These are phyloP conservation scores for Zymoseptoria passerinii DNA, from an alignment of 2,329 filamentous ascomycete genomes.

Conservation along the genomic window DNA sequence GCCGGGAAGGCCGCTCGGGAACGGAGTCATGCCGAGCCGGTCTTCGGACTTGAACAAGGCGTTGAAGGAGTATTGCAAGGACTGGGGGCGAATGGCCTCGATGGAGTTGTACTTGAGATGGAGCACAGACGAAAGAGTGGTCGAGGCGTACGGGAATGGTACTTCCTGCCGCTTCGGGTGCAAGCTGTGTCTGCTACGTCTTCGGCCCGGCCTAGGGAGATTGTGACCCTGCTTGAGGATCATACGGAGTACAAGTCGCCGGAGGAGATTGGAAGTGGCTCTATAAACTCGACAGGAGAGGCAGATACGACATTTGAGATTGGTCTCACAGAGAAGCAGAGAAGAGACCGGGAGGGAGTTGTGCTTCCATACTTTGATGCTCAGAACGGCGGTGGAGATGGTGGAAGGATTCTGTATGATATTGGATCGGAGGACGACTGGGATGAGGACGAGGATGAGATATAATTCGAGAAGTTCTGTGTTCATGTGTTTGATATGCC, in stretches of 20 bases:
- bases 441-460: constrained; percentile 91
- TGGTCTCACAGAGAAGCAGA: constrained; percentile 82
- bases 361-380: constrained; percentile 96
- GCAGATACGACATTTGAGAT: constrained; percentile 74
- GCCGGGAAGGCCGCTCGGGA: constrained; percentile 67
- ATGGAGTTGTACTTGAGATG: constrained; percentile 68
- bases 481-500: not conserved
- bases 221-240: constrained; percentile 59
- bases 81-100: constrained; percentile 44
- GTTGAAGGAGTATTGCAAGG: constrained; percentile 72
- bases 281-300: constrained; percentile 43
- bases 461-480: constrained; percentile 39
- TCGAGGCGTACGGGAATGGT: constrained; percentile 64
- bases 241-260: constrained; percentile 59
- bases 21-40: constrained; percentile 64
- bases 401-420: constrained; percentile 89
- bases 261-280: constrained; percentile 29
- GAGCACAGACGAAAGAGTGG: constrained; percentile 81
- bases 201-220: constrained; percentile 24
- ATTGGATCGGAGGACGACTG: constrained; percentile 97
- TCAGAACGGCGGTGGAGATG: constrained; percentile 73
- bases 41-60: constrained; percentile 69
- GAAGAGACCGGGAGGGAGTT: constrained; percentile 75
- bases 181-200: constrained; percentile 8
- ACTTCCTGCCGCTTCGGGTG: constrained; percentile 41